Base-by-base conservation (phyloP, 176 grass and related monocot genomes). In the Oryza coarctata region DNA sequence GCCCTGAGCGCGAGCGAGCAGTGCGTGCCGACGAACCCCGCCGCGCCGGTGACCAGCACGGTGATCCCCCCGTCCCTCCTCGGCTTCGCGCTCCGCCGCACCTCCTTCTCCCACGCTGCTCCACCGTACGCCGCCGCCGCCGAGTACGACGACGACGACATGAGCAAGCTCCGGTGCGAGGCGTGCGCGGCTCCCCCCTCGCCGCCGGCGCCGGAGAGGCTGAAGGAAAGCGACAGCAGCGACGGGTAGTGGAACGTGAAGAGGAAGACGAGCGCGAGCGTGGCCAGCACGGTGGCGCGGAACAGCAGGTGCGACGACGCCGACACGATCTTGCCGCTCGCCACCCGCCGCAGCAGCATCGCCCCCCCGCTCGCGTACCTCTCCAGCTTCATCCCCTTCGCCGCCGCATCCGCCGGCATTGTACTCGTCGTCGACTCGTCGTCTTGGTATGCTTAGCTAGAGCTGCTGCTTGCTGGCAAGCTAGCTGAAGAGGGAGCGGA, bases 191-290 rank as follows among this genome's bases (percentile, higher is more conserved):
- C 28, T 6, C 44, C 65, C 44, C 4, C 26, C 63, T 0, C 7
- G 76, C 9, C 55, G 73, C n/a, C 9, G 30, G 0, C 38, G 12
- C 41, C 40, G 60, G 91, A 90, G 79, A 86, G 82, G 69, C 26
- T 85, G 76, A 93, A 85, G 75, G 93, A 92, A 15, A 75, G 83
- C 3, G 88, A 91, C 3, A 98, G 95, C 26, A 94, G 95, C 29
- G 92, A 90, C n/a, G 90, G 95, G 88, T 94, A 93, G 77, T 93
- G 92, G 9, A 93, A 74, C 30, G 91, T 89, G 82, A 94, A 89
- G 70, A 92, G 80, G 75, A 89, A 83, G 50, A 94, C 84, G 70
- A 94, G 92, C 3, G 83, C 81, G 45, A 97, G 83, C 64, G 90
- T 91, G 86, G 91, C 76, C 33, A 94, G 83, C 63, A 97, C 75